phyloP scores from a whole-genome alignment of 140 eudicot species.

The Oenanthe javanica region DNA sequence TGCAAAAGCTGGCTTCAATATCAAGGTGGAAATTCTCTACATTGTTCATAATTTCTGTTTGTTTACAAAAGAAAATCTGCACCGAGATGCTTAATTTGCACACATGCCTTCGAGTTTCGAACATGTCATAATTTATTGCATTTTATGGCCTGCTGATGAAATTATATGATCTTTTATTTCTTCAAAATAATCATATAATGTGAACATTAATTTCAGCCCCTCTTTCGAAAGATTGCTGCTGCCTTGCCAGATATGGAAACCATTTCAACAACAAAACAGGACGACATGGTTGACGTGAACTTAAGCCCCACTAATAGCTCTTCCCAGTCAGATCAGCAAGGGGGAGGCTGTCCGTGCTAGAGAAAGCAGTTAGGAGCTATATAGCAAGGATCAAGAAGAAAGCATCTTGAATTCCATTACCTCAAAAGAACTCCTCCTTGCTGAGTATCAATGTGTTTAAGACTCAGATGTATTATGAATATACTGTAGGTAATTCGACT shows the following conservation, averaged over 20 bases:
- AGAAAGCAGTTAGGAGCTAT: background rate
- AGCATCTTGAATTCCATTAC: background rate
- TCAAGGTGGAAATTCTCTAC: slow-evolving; percentile 41
- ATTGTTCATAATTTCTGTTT: background rate
- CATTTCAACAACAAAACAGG: slow-evolving; percentile 8
- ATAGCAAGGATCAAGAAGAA: background rate
- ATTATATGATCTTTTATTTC: background rate
- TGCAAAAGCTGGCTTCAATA: slow-evolving; percentile 82
- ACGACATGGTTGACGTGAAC: slow-evolving; percentile 17
- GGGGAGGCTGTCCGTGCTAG: slow-evolving; percentile 15
- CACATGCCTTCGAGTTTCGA: too few relatives aligned
- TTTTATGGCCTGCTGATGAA: background rate
- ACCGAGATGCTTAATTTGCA: background rate
- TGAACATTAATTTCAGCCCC: background rate
- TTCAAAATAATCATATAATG: background rate
- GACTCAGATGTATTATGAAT: background rate
- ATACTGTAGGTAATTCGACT: background rate
- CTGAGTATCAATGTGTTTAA: background rate
- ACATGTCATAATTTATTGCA: background rate
- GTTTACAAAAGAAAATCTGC: background rate
- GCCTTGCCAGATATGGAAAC: slow-evolving; percentile 17
- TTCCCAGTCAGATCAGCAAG: background rate
- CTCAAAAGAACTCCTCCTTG: background rate
- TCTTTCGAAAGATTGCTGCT: slow-evolving; percentile 15
- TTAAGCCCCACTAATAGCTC: background rate